These are phyloP conservation scores for Rusavskia elegans DNA, from an alignment of 495 filamentous ascomycete genomes.

Conservation along the genomic window DNA sequence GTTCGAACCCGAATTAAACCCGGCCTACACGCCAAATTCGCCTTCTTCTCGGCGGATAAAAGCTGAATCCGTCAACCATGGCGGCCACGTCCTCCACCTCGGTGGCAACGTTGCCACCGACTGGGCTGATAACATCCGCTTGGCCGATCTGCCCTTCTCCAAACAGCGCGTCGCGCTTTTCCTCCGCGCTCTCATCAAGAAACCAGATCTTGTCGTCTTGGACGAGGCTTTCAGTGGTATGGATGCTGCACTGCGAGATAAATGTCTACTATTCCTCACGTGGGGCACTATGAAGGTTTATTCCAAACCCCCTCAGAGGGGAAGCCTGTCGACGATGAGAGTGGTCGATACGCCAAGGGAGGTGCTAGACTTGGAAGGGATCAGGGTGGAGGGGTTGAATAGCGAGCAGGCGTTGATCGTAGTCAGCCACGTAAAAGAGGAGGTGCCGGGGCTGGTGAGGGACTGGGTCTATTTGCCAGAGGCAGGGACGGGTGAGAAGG, in stretches of 20 bases:
- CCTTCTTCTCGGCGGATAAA: too few species aligned
- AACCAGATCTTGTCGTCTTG: slow-evolving; percentile 75
- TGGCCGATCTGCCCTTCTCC: slow-evolving; percentile 59
- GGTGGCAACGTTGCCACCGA: slow-evolving; percentile 23
- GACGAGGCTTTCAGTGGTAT: slow-evolving; percentile 91
- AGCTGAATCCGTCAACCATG: too few species aligned
- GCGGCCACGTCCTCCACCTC: background rate
- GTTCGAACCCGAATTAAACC: slow-evolving; percentile 63
- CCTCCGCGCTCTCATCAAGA: slow-evolving; percentile 65
- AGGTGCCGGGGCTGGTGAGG: slow-evolving; percentile 65
- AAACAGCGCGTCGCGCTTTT: slow-evolving; percentile 77
- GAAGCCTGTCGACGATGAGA: background rate
- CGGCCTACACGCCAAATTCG: slow-evolving; percentile 10
- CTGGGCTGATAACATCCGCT: slow-evolving; percentile 55
- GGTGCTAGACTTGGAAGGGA: background rate
- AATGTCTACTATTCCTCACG: slow-evolving; percentile 64
- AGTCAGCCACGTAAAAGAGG: slow-evolving; percentile 79
- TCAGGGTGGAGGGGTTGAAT: slow-evolving; percentile 26
- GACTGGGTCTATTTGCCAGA: slow-evolving; percentile 70
- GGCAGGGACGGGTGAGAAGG: slow-evolving; percentile 34
- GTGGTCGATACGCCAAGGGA: background rate
- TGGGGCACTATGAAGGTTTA: slow-evolving; percentile 28
- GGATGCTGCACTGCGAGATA: slow-evolving; percentile 65
- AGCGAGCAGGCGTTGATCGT: slow-evolving; percentile 64
- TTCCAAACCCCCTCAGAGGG: slow-evolving; percentile 10